These are phyloP conservation scores for Lichtheimia hyalospora DNA, from an alignment of 371 early-diverging fungal genomes.

Conservation along the genomic window DNA sequence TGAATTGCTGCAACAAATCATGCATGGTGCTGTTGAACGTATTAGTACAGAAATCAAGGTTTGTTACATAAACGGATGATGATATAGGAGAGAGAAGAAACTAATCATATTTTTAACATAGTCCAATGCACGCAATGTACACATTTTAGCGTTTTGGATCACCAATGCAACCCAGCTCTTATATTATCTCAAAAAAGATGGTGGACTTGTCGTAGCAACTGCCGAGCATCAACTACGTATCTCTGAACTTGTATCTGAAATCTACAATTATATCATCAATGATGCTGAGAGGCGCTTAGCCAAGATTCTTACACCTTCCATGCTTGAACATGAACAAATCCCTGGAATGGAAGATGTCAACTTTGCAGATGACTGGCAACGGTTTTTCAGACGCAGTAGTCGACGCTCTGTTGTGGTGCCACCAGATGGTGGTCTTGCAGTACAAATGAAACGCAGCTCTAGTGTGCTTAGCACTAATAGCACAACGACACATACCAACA, in stretches of 20 bases:
- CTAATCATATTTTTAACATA: neutral
- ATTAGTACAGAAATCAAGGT: constrained; percentile 62
- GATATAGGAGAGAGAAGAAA: neutral
- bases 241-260: constrained; percentile 70
- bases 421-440: constrained; percentile 20
- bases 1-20: constrained; percentile 71
- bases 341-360: constrained; percentile 67
- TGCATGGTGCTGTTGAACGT: constrained; percentile 59
- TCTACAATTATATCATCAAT: constrained; percentile 61
- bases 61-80: neutral
- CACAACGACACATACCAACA: neutral
- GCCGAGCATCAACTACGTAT: constrained; percentile 63
- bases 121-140: constrained; percentile 38
- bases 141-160: constrained; percentile 76
- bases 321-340: constrained; percentile 72
- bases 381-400: constrained; percentile 42
- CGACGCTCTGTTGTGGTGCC: constrained; percentile 25
- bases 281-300: constrained; percentile 60
- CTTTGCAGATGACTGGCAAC: constrained; percentile 64
- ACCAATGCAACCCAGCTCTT: constrained; percentile 76
- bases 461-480: constrained; percentile 4
- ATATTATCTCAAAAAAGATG: constrained; percentile 81
- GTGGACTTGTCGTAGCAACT: constrained; percentile 61
- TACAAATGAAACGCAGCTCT: constrained; percentile 22
- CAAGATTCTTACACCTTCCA: constrained; percentile 58